These are phyloP conservation scores for Nemania diffusa DNA, from an alignment of 2,329 filamentous ascomycete species.

Conservation along the genomic window DNA sequence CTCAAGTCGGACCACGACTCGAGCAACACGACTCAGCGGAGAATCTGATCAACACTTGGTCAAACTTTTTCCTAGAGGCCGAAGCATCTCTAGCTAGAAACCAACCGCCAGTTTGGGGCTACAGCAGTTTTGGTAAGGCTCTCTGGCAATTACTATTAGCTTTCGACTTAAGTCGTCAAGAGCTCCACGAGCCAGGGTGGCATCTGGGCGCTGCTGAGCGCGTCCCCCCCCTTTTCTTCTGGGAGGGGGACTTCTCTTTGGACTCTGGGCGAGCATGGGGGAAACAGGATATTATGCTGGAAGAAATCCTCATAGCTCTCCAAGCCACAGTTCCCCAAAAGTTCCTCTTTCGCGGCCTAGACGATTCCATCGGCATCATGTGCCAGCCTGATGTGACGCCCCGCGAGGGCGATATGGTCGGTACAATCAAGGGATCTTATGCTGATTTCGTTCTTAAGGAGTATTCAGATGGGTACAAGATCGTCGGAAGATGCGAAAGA, in stretches of 20 bases:
- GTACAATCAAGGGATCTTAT: conserved; percentile 27
- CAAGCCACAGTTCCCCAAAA: not conserved
- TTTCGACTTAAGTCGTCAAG: conserved; percentile 14
- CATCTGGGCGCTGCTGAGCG: conserved; percentile 1
- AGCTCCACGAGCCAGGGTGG: conserved; percentile 7
- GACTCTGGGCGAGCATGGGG: too few relatives aligned
- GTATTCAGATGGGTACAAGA: conserved; percentile 10
- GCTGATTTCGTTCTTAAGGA: conserved; percentile 25
- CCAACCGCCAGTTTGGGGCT: not conserved
- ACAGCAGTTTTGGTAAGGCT: conserved; percentile 13
- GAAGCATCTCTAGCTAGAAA: not conserved
- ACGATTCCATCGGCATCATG: conserved; percentile 31
- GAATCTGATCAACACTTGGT: not conserved
- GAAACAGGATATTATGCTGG: not conserved
- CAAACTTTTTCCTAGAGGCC: conserved; percentile 17
- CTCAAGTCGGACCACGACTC: conserved; percentile 7
- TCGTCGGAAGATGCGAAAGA: conserved; percentile 29
- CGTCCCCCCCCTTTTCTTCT: not conserved
- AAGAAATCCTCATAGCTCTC: not conserved
- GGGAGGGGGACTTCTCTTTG: not conserved
- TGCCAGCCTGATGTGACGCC: conserved; percentile 14
- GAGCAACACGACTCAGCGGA: not conserved
- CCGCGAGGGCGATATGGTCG: conserved; percentile 17
- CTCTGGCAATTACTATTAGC: conserved; percentile 24
- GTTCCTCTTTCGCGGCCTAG: conserved; percentile 12